Evolutionary conservation across 1,284 basidiomycete species (phyloP).

Genomic region (Dichomitus squalens): DNA sequence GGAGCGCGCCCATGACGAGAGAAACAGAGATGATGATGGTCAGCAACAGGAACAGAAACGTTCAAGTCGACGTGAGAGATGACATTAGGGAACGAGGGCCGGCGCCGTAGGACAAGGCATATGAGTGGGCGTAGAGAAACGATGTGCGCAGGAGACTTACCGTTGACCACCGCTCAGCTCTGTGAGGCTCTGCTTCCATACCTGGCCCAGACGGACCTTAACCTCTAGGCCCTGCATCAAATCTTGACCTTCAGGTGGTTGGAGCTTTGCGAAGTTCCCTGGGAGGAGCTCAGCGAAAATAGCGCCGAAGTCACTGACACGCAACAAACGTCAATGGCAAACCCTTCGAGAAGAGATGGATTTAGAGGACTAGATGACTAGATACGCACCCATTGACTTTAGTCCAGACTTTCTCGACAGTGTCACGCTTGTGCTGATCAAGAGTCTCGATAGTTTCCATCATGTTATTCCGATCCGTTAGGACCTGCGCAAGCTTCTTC

Average conservation of each 20-base stretch:
- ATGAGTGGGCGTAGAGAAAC: too few species aligned
- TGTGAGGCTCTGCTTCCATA: slow-evolving; percentile 98
- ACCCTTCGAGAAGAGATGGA: background rate
- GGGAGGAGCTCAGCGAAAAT: slow-evolving; percentile 97
- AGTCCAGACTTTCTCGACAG: slow-evolving; percentile 92
- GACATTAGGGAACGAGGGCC: background rate
- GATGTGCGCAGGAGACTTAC: slow-evolving; percentile 59
- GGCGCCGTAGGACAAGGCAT: too few species aligned
- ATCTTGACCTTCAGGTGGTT: slow-evolving; percentile 92
- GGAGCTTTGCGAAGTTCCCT: slow-evolving; percentile 95
- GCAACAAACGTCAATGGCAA: background rate
- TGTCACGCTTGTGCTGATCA: slow-evolving; percentile 93
- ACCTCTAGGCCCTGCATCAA: slow-evolving; percentile 96
- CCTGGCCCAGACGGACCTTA: slow-evolving; percentile 91
- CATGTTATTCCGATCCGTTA: slow-evolving; percentile 96
- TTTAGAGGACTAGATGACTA: slow-evolving; percentile 7
- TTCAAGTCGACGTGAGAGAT: background rate
- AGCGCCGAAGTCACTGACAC: slow-evolving; percentile 86
- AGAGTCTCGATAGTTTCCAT: slow-evolving; percentile 93
- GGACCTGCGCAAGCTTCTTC: slow-evolving; percentile 88
- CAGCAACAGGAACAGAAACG: background rate
- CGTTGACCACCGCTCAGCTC: slow-evolving; percentile 97
- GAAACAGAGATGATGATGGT: too few species aligned
- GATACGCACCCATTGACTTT: slow-evolving; percentile 87
- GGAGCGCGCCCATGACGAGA: background rate